Evolutionary conservation across 2,329 filamentous ascomycete genomes (phyloP).

Genomic region (Zymoseptoria ardabiliae): DNA sequence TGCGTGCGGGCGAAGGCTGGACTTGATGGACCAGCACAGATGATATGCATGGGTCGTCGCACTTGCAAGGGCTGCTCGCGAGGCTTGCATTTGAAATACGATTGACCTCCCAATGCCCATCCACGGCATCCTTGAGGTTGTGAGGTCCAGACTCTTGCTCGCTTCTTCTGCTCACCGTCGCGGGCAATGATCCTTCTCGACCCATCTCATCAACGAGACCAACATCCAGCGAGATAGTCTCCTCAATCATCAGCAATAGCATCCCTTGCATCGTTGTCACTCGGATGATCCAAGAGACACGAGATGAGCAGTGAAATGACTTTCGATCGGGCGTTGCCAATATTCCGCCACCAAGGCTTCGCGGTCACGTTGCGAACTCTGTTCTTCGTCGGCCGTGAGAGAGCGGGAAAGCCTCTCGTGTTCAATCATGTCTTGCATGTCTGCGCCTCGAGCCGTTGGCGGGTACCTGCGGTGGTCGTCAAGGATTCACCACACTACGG

Average conservation of each 20-base stretch:
- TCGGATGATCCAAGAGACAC: too few relatives aligned
- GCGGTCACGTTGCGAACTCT: not conserved
- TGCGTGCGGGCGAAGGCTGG: not conserved
- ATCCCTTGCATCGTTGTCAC: too few relatives aligned
- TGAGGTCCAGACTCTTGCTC: not conserved
- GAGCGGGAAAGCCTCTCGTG: not conserved
- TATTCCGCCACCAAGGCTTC: not conserved
- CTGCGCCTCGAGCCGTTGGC: too few relatives aligned
- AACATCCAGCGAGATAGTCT: not conserved
- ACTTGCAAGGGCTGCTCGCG: too few relatives aligned
- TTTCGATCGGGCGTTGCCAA: not conserved
- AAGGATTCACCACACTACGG: not conserved
- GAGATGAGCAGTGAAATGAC: not conserved
- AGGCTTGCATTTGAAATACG: too few relatives aligned
- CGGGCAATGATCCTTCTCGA: too few relatives aligned
- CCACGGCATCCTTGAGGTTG: not conserved
- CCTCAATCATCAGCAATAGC: too few relatives aligned
- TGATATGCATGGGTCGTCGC: not conserved
- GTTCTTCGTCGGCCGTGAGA: not conserved
- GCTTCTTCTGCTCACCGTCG: not conserved
- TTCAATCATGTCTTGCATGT: too few relatives aligned
- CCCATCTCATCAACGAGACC: not conserved
- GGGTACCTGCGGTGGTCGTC: too few relatives aligned
- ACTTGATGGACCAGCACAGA: not conserved
- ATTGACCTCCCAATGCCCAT: too few relatives aligned